Conservation (phyloP, 2,329 filamentous ascomycete species). For the Monilinia aucupariae region DNA sequence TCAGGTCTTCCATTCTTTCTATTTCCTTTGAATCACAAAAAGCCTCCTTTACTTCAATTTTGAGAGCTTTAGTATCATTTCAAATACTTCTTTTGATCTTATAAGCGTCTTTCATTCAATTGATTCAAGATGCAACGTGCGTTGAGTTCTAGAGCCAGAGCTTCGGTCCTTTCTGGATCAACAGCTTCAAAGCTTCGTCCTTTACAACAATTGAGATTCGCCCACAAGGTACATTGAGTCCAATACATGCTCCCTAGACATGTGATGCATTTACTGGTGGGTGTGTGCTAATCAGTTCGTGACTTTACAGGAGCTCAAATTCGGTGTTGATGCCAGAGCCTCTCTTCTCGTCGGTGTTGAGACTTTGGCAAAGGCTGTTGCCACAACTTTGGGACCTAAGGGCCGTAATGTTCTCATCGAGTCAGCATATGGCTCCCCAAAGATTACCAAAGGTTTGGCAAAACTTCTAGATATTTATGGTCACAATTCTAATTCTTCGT, state of each 20-base stretch:
- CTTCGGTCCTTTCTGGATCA: slow-evolving; percentile 70
- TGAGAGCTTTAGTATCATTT: slow-evolving; percentile 16
- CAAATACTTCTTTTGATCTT: slow-evolving; percentile 27
- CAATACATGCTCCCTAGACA: not conserved
- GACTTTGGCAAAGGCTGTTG: slow-evolving; percentile 91
- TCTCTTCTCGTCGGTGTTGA: slow-evolving; percentile 89
- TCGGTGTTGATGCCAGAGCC: slow-evolving; percentile 90
- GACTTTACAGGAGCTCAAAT: slow-evolving; percentile 83
- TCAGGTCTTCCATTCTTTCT: slow-evolving; percentile 5
- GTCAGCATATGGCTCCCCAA: slow-evolving; percentile 96
- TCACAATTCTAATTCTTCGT: not conserved
- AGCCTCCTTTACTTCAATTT: slow-evolving; percentile 8
- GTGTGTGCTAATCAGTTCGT: slow-evolving; percentile 15
- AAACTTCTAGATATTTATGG: not conserved
- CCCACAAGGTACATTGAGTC: slow-evolving; percentile 74
- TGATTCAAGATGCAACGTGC: slow-evolving; percentile 83
- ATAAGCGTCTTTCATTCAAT: slow-evolving; percentile 24
- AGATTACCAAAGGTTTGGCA: slow-evolving; percentile 95
- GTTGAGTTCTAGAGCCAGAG: slow-evolving; percentile 77
- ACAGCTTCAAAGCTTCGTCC: slow-evolving; percentile 60
- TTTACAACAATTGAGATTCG: slow-evolving; percentile 82
- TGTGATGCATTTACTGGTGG: slow-evolving; percentile 13
- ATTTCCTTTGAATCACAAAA: slow-evolving; percentile 9
- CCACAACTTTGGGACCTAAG: slow-evolving; percentile 94
- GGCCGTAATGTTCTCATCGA: slow-evolving; percentile 98